A percentile compares a stretch with the other conserved stretches of the same genome.
These are phyloP conservation scores for Fusarium austroafricanum DNA, from an alignment of 2,329 filamentous ascomycete species.

Conservation along the genomic window DNA sequence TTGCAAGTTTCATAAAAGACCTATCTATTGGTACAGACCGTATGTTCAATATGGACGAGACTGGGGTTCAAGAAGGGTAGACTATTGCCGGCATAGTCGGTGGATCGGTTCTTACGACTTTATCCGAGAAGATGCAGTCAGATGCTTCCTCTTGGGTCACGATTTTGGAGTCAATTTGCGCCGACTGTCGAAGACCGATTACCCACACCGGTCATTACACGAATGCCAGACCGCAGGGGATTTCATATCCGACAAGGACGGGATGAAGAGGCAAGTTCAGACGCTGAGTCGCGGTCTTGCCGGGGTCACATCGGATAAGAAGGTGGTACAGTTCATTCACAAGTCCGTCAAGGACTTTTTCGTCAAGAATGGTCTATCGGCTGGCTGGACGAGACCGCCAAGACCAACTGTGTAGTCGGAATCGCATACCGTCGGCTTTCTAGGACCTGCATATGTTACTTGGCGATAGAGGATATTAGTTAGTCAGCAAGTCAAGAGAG, in stretches of 20 bases:
- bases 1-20: no score
- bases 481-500: not conserved
- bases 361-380: not conserved
- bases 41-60: no score
- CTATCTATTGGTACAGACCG: no score
- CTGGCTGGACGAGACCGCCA: not conserved
- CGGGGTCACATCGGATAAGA: not conserved
- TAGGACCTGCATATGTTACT: not conserved
- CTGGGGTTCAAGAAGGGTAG: no score
- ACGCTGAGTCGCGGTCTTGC: not conserved
- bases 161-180: no score
- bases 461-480: not conserved
- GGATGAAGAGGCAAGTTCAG: not conserved
- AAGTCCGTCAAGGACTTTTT: not conserved
- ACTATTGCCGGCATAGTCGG: no score
- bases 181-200: no score
- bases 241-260: not conserved
- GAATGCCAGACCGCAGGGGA: not conserved
- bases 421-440: not conserved
- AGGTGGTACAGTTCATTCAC: not conserved
- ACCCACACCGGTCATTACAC: not conserved
- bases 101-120: no score
- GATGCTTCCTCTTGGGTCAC: no score
- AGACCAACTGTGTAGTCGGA: not conserved
- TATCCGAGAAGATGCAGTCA: no score